A percentile compares a stretch with the other conserved stretches of the same genome.
Conservation (phyloP, 805 yeast genomes). For the Wickerhamiella azyma region DNA sequence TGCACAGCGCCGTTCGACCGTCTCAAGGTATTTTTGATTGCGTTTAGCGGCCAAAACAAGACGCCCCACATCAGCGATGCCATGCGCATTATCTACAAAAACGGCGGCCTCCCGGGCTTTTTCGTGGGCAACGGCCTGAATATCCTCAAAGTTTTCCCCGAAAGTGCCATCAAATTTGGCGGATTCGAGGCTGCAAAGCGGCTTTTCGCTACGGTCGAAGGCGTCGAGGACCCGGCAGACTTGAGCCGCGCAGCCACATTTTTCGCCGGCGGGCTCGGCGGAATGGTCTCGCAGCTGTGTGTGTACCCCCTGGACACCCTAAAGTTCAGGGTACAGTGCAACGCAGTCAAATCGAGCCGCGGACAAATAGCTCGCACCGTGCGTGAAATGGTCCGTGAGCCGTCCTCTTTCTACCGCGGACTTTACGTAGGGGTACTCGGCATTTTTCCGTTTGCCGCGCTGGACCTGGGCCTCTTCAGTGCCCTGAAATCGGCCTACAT, state of each 20-base stretch:
- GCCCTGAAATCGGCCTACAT: constrained; percentile 70
- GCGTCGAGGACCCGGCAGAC: constrained; percentile 53
- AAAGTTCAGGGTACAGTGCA: constrained; percentile 88
- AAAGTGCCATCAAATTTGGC: constrained; percentile 94
- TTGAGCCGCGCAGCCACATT: constrained; percentile 70
- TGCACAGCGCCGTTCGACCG: constrained; percentile 96
- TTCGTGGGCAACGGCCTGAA: constrained; percentile 94
- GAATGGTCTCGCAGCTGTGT: constrained; percentile 81
- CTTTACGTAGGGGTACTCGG: constrained; percentile 85
- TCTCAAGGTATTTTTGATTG: constrained; percentile 83
- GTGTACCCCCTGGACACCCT: constrained; percentile 94
- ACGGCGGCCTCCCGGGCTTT: constrained; percentile 78
- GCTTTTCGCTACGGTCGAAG: constrained; percentile 59
- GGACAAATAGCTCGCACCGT: constrained; percentile 53
- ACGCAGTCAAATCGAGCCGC: constrained; percentile 47
- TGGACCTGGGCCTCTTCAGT: constrained; percentile 87
- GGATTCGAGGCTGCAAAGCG: constrained; percentile 81
- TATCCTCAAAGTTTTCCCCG: constrained; percentile 89
- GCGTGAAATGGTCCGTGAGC: constrained; percentile 59
- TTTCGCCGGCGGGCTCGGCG: constrained; percentile 91
- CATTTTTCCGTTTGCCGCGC: constrained; percentile 93
- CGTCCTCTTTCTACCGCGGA: constrained; percentile 86
- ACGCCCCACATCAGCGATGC: constrained; percentile 72
- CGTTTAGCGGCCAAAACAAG: constrained; percentile 37
- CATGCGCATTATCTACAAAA: constrained; percentile 62